Evolutionary conservation across 768 basidiomycete genomes (phyloP).

Genomic region (Phylloporus scabripes): DNA sequence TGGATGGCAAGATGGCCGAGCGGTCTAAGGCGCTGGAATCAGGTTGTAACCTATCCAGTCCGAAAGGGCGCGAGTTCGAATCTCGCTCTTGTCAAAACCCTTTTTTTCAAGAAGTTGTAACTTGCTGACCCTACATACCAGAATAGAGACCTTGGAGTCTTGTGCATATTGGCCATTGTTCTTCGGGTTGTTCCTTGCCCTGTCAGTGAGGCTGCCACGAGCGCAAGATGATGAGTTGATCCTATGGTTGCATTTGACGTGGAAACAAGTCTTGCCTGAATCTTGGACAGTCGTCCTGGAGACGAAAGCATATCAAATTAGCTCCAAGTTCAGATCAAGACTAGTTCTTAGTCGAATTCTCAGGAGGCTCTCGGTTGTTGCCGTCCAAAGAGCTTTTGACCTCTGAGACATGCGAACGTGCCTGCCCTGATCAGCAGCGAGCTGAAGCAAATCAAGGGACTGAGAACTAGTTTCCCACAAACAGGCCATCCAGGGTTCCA

Average conservation of each 20-base stretch:
- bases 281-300: background rate
- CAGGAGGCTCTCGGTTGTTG: background rate
- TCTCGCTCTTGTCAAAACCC: slow-evolving; percentile 31
- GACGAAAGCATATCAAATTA: background rate
- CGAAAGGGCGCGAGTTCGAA: slow-evolving; percentile 35
- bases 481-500: background rate
- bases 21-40: slow-evolving; percentile 58
- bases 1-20: slow-evolving; percentile 44
- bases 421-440: background rate
- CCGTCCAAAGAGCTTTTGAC: background rate
- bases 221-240: too few species aligned
- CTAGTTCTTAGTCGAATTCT: background rate
- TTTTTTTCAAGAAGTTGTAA: slow-evolving; percentile 4
- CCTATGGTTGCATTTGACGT: too few species aligned
- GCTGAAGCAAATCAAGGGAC: background rate
- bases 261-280: too few species aligned
- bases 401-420: background rate
- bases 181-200: too few species aligned
- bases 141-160: too few species aligned
- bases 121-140: too few species aligned
- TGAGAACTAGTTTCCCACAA: background rate
- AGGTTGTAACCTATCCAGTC: slow-evolving; percentile 29
- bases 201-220: too few species aligned
- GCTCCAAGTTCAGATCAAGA: background rate
- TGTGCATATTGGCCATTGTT: too few species aligned